phyloP scores from a whole-genome alignment of 441 rosid genomes.

The Erodium moschatum region DNA sequence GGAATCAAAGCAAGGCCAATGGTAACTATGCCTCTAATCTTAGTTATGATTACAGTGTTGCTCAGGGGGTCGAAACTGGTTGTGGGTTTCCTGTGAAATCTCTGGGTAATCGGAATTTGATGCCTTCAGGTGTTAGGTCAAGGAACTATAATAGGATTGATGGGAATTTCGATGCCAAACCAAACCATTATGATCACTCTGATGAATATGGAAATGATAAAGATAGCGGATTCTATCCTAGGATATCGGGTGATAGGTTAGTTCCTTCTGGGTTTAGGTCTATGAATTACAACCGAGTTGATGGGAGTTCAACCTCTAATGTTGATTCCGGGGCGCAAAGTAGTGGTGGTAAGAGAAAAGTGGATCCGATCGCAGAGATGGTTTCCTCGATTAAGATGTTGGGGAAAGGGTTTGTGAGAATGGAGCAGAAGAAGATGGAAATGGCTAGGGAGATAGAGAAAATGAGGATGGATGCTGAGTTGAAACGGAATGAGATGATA shows the following conservation, averaged over 20 bases:
- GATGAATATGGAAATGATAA: constrained; percentile 28
- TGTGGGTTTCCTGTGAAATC: constrained; percentile 43
- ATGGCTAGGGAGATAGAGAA: constrained; percentile 68
- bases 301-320: constrained; percentile 21
- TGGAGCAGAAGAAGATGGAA: constrained; percentile 72
- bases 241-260: constrained; percentile 15
- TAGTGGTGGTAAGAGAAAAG: constrained; percentile 27
- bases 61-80: constrained; percentile 18
- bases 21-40: constrained; percentile 23
- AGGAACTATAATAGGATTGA: constrained; percentile 26
- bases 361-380: constrained; percentile 43
- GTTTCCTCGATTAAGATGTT: constrained; percentile 47
- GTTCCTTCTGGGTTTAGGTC: constrained; percentile 16
- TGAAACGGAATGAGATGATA: constrained; percentile 65
- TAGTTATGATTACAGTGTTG: constrained; percentile 21
- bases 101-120: constrained; percentile 34
- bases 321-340: constrained; percentile 15
- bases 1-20: constrained; percentile 28
- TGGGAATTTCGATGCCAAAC: constrained; percentile 23
- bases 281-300: constrained; percentile 20
- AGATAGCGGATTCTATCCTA: constrained; percentile 26
- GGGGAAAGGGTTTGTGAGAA: constrained; percentile 47
- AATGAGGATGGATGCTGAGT: constrained; percentile 57
- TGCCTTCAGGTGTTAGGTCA: constrained; percentile 31
- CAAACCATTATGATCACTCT: constrained; percentile 27